Conservation (phyloP, 257 asterid genomes). For the Ocimum tenuiflorum region DNA sequence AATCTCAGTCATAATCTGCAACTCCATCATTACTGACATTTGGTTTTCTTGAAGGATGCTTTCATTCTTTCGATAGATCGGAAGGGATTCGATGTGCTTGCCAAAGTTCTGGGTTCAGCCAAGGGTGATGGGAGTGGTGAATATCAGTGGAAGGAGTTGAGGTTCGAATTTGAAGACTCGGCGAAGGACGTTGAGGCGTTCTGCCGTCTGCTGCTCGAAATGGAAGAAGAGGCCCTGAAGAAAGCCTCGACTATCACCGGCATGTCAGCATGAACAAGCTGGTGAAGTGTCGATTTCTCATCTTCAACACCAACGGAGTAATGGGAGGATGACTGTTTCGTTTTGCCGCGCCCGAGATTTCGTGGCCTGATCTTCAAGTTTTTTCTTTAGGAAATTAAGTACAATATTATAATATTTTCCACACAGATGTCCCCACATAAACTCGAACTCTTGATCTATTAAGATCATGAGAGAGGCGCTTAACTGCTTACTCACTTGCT, state of each 20-base stretch:
- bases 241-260: conserved; percentile 53
- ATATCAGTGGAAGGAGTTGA: conserved; percentile 71
- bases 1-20: not conserved
- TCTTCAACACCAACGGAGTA: not conserved
- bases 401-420: too few species aligned
- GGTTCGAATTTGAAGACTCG: conserved; percentile 51
- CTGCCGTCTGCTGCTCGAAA: conserved; percentile 56
- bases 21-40: conserved; percentile 12
- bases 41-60: conserved; percentile 60
- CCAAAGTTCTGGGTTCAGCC: conserved; percentile 49
- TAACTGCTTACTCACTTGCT: too few species aligned
- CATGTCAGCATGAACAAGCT: conserved; percentile 29
- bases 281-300: not conserved
- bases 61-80: conserved; percentile 61
- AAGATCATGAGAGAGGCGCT: too few species aligned
- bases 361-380: not conserved
- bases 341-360: not conserved
- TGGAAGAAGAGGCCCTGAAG: conserved; percentile 84
- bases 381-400: too few species aligned
- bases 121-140: conserved; percentile 53
- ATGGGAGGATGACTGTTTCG: not conserved
- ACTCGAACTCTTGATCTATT: too few species aligned
- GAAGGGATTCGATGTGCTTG: conserved; percentile 77
- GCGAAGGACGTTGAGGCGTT: conserved; percentile 52
- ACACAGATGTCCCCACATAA: too few species aligned